A percentile compares a stretch with the other conserved stretches of the same genome.
Conservation (phyloP, 78 protist genomes). For the Corallochytrium limacisporum region DNA sequence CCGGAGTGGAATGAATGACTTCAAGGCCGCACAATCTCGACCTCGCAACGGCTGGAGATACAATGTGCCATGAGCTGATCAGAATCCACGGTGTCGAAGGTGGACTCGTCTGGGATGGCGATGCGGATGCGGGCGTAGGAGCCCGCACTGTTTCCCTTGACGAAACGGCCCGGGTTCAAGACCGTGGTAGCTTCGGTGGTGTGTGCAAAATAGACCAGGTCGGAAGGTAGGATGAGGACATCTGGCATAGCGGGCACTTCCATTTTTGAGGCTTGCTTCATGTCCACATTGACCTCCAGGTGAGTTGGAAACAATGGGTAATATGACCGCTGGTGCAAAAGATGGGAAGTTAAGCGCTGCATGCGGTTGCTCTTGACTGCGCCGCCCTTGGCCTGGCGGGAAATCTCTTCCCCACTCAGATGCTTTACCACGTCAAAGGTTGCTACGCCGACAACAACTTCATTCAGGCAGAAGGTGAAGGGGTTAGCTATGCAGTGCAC, state of each 20-base stretch:
- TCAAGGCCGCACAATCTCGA: too few species aligned
- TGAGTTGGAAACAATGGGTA: slow-evolving; percentile 16
- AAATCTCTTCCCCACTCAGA: not conserved
- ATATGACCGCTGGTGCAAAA: not conserved
- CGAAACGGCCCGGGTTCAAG: too few species aligned
- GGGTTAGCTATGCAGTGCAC: not conserved
- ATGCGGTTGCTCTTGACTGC: not conserved
- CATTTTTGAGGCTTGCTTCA: not conserved
- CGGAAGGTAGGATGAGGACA: slow-evolving; percentile 11
- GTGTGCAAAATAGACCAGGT: slow-evolving; percentile 17
- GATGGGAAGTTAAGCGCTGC: not conserved
- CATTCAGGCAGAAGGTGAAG: not conserved
- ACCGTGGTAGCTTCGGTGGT: too few species aligned
- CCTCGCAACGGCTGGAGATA: too few species aligned
- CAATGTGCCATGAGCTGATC: too few species aligned
- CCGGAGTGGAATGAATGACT: too few species aligned
- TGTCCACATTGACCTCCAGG: not conserved
- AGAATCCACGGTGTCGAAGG: too few species aligned
- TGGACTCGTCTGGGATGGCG: too few species aligned
- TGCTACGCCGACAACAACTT: not conserved
- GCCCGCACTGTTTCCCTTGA: too few species aligned
- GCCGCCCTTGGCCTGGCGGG: too few species aligned
- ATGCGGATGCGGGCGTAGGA: too few species aligned
- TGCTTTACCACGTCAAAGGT: not conserved
- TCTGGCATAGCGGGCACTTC: slow-evolving; percentile 10